Base-by-base conservation (phyloP, 192 early-diverging fungal genomes). In the Backusella parvicylindrica region DNA sequence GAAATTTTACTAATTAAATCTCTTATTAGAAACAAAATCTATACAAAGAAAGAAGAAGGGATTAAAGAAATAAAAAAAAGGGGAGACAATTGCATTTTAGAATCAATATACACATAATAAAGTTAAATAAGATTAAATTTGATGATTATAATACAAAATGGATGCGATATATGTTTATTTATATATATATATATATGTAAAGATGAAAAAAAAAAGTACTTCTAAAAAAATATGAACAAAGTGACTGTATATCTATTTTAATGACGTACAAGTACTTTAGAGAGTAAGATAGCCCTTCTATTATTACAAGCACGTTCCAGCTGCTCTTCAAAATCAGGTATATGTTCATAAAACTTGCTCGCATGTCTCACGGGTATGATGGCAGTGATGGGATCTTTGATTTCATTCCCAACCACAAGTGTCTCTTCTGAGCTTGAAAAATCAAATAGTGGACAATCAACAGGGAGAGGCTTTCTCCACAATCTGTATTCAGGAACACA, bases 21-120 rank as follows among this genome's bases (percentile, higher is more conserved):
- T 23, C 18, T 40, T 15, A 43, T 70, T 70, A 70, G 68, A 70
- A 70, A 47, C 68, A 37, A 70, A 47, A 41, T 23, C 37, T 43
- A 47, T 47, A 47, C 68, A 70, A 41, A 70, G 37, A 70, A 70
- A 70, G 68, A 70, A 35, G 32, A 72, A 68, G 37, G 76, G 64
- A 26, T 33, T 64, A 33, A 77, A 71, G 23, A 65, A 74, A n/a
- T 28, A 74, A 49, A 72, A 13, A 53, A 53, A 13, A 3, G 12
- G 12, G 5, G 18, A 18, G 33, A 16, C 16, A 31, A 66, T n/a
- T 60, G 53, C 53, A 60, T 60, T 60, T n/a, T 60, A 60, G 53
- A 60, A 60, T 60, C 21, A 60, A 60, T 60, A 60, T 23, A 56
- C 23, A 56, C 21, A 60, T 60, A 60, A 60, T 60, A 60, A 60